These are phyloP conservation scores for Pseudopithomyces chartarum DNA, from an alignment of 2,329 filamentous ascomycete species.

Conservation along the genomic window DNA sequence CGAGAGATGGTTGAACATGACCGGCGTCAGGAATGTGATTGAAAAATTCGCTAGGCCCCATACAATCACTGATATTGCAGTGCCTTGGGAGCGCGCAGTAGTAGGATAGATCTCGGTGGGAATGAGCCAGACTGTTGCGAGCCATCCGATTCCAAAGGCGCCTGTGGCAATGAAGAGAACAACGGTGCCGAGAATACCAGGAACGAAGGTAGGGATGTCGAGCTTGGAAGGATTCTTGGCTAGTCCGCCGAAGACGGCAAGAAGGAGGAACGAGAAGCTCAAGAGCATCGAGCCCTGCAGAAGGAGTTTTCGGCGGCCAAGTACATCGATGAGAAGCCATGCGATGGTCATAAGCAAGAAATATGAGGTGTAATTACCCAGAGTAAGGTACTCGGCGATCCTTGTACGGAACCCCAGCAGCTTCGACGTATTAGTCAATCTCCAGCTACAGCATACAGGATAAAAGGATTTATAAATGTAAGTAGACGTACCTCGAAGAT, in stretches of 20 bases:
- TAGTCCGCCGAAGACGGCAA: constrained; percentile 58
- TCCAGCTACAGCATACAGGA: background rate
- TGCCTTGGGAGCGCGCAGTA: constrained; percentile 59
- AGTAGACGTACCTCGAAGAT: constrained; percentile 57
- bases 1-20: constrained; percentile 64
- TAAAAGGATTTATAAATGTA: background rate
- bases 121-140: constrained; percentile 64
- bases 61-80: constrained; percentile 59
- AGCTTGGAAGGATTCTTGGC: constrained; percentile 47
- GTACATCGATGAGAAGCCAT: constrained; percentile 63
- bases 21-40: constrained; percentile 62
- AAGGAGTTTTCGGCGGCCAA: constrained; percentile 60
- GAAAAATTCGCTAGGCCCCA: constrained; percentile 65
- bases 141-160: constrained; percentile 65
- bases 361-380: constrained; percentile 66
- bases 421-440: constrained; percentile 58
- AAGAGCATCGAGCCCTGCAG: constrained; percentile 58
- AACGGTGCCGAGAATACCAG: constrained; percentile 58
- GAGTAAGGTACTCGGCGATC: constrained; percentile 61
- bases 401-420: constrained; percentile 61
- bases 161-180: constrained; percentile 63
- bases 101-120: constrained; percentile 64
- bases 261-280: constrained; percentile 56
- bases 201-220: constrained; percentile 47
- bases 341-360: constrained; percentile 66